Conservation (phyloP, 305 asterid genomes). For the Fraxinus velutina region DNA sequence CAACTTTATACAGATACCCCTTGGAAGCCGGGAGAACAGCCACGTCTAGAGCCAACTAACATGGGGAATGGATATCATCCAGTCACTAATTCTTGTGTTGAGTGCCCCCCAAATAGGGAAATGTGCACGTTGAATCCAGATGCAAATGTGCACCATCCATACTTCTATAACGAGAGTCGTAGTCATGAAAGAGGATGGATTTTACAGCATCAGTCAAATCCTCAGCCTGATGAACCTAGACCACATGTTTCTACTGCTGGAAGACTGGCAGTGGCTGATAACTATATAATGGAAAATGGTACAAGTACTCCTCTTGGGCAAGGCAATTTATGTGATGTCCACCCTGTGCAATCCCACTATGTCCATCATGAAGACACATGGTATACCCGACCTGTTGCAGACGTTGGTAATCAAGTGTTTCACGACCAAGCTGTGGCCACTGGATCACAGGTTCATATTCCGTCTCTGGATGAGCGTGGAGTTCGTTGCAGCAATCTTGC, state of each 20-base stretch:
- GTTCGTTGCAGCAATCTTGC: constrained; percentile 16
- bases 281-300: constrained; percentile 54
- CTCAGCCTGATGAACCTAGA: constrained; percentile 54
- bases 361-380: constrained; percentile 64
- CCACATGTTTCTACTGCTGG: constrained; percentile 51
- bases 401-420: constrained; percentile 53
- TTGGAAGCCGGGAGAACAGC: constrained; percentile 61
- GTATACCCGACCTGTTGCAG: constrained; percentile 53
- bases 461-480: constrained; percentile 14
- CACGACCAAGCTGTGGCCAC: constrained; percentile 54
- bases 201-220: constrained; percentile 52
- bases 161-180: constrained; percentile 48
- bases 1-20: constrained; percentile 53
- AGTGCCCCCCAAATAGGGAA: constrained; percentile 72
- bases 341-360: constrained; percentile 50
- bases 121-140: constrained; percentile 48
- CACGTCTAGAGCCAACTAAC: constrained; percentile 47
- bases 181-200: constrained; percentile 70
- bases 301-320: constrained; percentile 45
- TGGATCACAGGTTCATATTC: constrained; percentile 52
- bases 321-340: constrained; percentile 51
- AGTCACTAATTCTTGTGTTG: constrained; percentile 52
- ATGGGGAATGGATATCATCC: constrained; percentile 66
- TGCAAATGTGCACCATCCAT: constrained; percentile 49
- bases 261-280: constrained; percentile 39